These are phyloP conservation scores for Dioscorea zingiberensis DNA, from an alignment of 106 monocot species.

Conservation along the genomic window DNA sequence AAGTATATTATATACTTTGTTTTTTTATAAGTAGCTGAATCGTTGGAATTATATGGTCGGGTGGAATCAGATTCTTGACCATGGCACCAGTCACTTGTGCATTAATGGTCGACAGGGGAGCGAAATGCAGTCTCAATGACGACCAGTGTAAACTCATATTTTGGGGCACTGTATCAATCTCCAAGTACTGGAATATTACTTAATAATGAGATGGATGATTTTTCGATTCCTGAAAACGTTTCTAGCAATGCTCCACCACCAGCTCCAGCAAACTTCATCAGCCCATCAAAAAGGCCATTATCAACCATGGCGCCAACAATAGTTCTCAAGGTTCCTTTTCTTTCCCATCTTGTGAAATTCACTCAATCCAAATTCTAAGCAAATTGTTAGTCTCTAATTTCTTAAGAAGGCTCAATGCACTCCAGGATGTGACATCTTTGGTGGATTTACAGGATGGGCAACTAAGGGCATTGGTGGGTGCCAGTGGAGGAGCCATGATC, in stretches of 20 bases:
- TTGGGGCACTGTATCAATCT: slow-evolving; percentile 63
- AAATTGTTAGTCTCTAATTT: not conserved
- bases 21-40: no score
- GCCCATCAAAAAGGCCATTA: slow-evolving; percentile 71
- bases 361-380: not conserved
- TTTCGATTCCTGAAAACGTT: slow-evolving; percentile 53
- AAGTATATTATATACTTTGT: no score
- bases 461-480: slow-evolving; percentile 61
- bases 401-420: no score
- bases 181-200: slow-evolving; percentile 80
- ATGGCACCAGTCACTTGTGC: slow-evolving; percentile 89
- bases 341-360: not conserved
- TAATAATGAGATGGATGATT: slow-evolving; percentile 99
- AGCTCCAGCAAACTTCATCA: slow-evolving; percentile 86
- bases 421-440: no score
- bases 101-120: slow-evolving; percentile 65
- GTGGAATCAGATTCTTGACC: slow-evolving; percentile 76
- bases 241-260: slow-evolving; percentile 39
- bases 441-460: slow-evolving; percentile 50
- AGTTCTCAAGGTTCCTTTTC: slow-evolving; percentile 57
- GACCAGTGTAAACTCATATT: slow-evolving; percentile 71
- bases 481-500: slow-evolving; percentile 81
- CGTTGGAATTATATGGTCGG: slow-evolving; percentile 36
- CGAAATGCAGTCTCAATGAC: slow-evolving; percentile 94
- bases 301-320: slow-evolving; percentile 92